Conservation (phyloP, 1,284 basidiomycete genomes). For the Stereum hirsutum region DNA sequence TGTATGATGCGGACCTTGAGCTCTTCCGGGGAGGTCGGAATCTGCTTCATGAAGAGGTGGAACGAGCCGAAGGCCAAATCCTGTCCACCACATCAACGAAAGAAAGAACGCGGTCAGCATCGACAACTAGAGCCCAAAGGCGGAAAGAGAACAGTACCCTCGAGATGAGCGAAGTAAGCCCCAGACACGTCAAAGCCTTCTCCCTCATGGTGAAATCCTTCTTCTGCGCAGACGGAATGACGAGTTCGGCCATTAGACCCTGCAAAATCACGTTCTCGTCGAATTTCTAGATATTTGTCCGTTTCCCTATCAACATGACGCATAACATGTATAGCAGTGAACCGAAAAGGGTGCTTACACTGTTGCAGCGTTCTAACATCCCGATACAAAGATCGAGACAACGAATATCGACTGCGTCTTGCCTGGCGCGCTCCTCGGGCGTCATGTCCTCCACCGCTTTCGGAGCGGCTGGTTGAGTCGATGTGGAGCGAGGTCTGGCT, state of each 20-base stretch:
- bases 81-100: neutral
- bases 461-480: constrained; percentile 18
- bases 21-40: constrained; percentile 68
- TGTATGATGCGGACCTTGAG: constrained; percentile 80
- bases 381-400: constrained; percentile 86
- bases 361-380: constrained; percentile 87
- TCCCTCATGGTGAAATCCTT: constrained; percentile 82
- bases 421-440: constrained; percentile 46
- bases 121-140: neutral
- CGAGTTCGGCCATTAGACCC: constrained; percentile 83
- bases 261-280: constrained; percentile 93
- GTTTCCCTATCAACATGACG: neutral
- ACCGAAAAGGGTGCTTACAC: constrained; percentile 44
- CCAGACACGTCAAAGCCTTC: constrained; percentile 80
- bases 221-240: constrained; percentile 84
- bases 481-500: neutral
- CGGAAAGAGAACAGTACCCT: constrained; percentile 28
- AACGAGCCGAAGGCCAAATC: constrained; percentile 80
- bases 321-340: no score
- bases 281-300: constrained; percentile 47
- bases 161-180: constrained; percentile 88
- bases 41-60: constrained; percentile 83
- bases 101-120: neutral
- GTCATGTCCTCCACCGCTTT: constrained; percentile 43
- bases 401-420: constrained; percentile 71